Conservation (phyloP, 257 asterid species). For the Nicotiana tabacum region DNA sequence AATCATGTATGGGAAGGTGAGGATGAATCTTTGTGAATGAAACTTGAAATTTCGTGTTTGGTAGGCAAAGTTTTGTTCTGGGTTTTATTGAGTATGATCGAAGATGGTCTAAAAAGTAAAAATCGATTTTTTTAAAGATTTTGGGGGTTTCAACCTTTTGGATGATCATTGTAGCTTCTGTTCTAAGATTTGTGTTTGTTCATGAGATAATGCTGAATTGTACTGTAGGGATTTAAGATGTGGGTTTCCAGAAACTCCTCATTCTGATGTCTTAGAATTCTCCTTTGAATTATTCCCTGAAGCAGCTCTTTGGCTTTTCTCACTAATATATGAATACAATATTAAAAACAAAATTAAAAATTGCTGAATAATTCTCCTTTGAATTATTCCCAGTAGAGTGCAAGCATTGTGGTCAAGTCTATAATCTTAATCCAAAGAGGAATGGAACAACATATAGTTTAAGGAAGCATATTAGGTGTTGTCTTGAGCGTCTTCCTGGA, state of each 20-base stretch:
- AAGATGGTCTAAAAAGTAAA: background rate
- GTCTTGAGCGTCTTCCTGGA: no score
- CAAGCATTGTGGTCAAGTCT: no score
- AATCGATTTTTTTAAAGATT: background rate
- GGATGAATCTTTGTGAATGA: background rate
- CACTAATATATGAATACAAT: no score
- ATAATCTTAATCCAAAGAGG: no score
- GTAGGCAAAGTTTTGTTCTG: background rate
- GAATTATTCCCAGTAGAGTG: no score
- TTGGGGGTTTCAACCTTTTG: background rate
- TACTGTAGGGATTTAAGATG: background rate
- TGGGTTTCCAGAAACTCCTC: background rate
- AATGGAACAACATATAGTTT: no score
- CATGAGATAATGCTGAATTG: background rate
- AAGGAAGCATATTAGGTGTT: no score
- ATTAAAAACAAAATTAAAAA: no score
- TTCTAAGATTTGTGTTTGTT: background rate
- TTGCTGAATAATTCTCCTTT: no score
- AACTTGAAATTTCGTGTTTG: background rate
- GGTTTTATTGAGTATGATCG: background rate
- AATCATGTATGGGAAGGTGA: conserved; percentile 16
- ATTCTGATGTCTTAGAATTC: no score
- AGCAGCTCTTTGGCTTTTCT: no score
- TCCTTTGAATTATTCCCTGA: no score
- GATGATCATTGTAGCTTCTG: background rate